These are phyloP conservation scores for Nadsonia commutata DNA, from an alignment of 1,139 yeast genomes.

Conservation along the genomic window DNA sequence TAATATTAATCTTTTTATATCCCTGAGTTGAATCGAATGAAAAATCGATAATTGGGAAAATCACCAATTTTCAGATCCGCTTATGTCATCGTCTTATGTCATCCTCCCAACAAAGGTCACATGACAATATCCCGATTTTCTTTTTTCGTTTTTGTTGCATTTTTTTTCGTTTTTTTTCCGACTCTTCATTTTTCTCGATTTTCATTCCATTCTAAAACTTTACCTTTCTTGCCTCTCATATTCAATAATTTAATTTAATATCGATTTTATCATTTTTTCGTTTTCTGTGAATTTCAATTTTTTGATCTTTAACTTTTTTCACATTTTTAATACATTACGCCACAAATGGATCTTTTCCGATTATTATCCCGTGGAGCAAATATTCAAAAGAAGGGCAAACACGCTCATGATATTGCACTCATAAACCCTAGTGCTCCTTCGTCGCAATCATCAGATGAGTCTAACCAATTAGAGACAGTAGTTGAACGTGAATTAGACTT, in stretches of 20 bases:
- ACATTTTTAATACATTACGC: too few species aligned
- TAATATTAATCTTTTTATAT: too few species aligned
- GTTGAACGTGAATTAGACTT: conserved; percentile 42
- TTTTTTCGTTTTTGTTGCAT: too few species aligned
- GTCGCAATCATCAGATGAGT: conserved; percentile 32
- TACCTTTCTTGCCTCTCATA: too few species aligned
- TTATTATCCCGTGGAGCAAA: conserved; percentile 77
- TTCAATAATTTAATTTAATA: too few species aligned
- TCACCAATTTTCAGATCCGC: too few species aligned
- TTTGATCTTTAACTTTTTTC: background rate
- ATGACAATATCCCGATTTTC: too few species aligned
- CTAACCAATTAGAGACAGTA: conserved; percentile 18
- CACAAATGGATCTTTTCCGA: conserved; percentile 92
- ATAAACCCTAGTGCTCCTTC: conserved; percentile 23
- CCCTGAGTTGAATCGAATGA: too few species aligned
- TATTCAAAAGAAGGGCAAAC: conserved; percentile 35
- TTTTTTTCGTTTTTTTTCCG: background rate
- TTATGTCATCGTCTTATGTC: too few species aligned
- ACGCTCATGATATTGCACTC: conserved; percentile 18
- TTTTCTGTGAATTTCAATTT: background rate
- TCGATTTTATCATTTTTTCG: background rate
- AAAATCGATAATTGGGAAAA: too few species aligned
- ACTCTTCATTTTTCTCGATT: background rate
- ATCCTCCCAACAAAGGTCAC: too few species aligned
- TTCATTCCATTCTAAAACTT: too few species aligned